Conservation (phyloP, 768 basidiomycete genomes). For the Tricholoma sp. region DNA sequence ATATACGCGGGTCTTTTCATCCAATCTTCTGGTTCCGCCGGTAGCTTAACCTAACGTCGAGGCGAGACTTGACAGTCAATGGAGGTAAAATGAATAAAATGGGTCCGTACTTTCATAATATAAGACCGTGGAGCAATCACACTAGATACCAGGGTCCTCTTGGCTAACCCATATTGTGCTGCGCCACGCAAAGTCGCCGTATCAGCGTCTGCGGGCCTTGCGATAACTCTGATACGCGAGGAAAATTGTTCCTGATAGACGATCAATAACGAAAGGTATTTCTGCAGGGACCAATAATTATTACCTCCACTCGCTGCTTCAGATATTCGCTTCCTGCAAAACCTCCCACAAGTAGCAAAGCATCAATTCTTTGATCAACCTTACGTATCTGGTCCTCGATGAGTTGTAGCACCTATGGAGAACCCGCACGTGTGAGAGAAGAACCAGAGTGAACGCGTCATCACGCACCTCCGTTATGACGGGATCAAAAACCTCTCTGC, state of each 20-base stretch:
- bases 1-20: conserved; percentile 85
- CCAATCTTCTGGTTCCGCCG: conserved; percentile 82
- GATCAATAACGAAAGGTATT: conserved; percentile 7
- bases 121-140: conserved; percentile 81
- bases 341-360: conserved; percentile 84
- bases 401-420: conserved; percentile 62
- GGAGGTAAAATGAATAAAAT: background rate
- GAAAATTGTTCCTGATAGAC: conserved; percentile 57
- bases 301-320: conserved; percentile 73
- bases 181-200: conserved; percentile 86
- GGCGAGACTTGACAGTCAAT: background rate
- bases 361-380: conserved; percentile 71
- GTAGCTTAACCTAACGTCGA: conserved; percentile 68
- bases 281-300: conserved; percentile 8
- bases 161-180: conserved; percentile 82
- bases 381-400: conserved; percentile 71
- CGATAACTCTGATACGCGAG: conserved; percentile 65
- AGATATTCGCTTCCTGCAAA: conserved; percentile 86
- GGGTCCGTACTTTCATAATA: conserved; percentile 66
- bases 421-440: conserved; percentile 1
- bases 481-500: conserved; percentile 87
- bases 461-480: conserved; percentile 67
- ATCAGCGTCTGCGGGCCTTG: conserved; percentile 81
- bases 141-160: conserved; percentile 70
- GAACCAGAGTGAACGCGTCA: conserved; percentile 7